A percentile compares a stretch with the other conserved stretches of the same genome.
These are phyloP conservation scores for Giardia duodenalis DNA, from an alignment of 208 protist species.

Conservation along the genomic window DNA sequence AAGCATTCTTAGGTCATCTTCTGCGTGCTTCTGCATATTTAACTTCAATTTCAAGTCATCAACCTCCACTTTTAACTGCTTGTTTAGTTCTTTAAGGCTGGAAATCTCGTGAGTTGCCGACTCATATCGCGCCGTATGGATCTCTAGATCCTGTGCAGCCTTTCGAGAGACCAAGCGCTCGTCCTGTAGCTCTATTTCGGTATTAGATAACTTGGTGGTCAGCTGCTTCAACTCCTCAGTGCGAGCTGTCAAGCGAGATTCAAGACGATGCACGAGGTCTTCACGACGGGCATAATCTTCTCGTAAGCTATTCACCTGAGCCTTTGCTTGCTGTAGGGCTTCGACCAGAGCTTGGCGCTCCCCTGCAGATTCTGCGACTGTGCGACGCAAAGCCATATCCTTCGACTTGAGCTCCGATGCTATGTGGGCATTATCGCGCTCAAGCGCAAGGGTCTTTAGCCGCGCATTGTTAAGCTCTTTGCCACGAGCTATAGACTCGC, in stretches of 20 bases:
- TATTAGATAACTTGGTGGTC: background rate
- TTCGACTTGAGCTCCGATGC: conserved; percentile 16
- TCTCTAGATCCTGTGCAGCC: background rate
- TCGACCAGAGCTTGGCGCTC: background rate
- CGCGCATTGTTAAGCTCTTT: background rate
- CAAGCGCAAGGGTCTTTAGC: background rate
- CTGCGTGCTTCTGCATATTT: background rate
- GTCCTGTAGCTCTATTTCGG: background rate
- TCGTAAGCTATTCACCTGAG: background rate
- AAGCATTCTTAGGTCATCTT: background rate
- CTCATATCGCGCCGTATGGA: background rate
- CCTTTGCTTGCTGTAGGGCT: background rate
- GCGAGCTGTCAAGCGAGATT: background rate
- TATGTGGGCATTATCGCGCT: background rate
- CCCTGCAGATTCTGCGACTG: conserved; percentile 15
- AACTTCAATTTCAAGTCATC: background rate
- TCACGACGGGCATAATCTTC: background rate
- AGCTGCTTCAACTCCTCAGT: background rate
- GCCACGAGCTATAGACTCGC: background rate
- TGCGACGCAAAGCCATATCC: background rate
- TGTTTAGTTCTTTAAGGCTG: background rate
- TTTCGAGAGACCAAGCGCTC: background rate
- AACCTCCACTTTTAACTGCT: background rate
- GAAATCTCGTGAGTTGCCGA: background rate
- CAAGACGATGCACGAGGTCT: background rate